These are phyloP conservation scores for Monosporascus sp. DNA, from an alignment of 2,329 filamentous ascomycete genomes.

Conservation along the genomic window DNA sequence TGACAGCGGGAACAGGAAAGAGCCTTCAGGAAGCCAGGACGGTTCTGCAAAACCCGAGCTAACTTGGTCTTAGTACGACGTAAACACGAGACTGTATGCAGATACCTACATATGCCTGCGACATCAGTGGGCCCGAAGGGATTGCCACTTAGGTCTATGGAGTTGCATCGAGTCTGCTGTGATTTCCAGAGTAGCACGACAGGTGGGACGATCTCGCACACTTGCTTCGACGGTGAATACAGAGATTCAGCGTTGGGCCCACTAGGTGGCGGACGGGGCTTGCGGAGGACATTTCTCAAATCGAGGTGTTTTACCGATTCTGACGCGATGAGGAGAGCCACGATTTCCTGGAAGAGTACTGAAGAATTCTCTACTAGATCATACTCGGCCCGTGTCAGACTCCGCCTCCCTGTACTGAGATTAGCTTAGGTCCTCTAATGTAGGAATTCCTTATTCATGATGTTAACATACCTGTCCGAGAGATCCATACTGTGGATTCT, in stretches of 20 bases:
- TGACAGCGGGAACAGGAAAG: slow-evolving; percentile 47
- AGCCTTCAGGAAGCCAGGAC: slow-evolving; percentile 35
- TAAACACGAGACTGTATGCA: too few species aligned
- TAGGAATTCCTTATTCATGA: not conserved
- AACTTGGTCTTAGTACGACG: slow-evolving; percentile 3
- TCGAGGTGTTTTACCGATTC: slow-evolving; percentile 51
- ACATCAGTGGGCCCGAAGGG: slow-evolving; percentile 40
- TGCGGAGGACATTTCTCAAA: slow-evolving; percentile 36
- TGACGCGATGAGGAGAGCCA: slow-evolving; percentile 49
- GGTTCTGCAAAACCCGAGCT: slow-evolving; percentile 24
- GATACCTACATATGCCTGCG: slow-evolving; percentile 39
- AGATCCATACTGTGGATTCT: slow-evolving; percentile 45
- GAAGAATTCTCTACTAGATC: slow-evolving; percentile 43
- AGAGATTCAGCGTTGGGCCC: slow-evolving; percentile 9
- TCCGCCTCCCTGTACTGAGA: slow-evolving; percentile 25
- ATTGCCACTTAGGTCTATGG: slow-evolving; percentile 46
- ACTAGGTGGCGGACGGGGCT: slow-evolving; percentile 11
- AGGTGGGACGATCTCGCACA: slow-evolving; percentile 39
- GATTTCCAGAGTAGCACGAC: slow-evolving; percentile 45
- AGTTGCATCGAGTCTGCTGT: slow-evolving; percentile 43
- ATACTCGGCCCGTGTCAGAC: slow-evolving; percentile 42
- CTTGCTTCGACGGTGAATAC: slow-evolving; percentile 5
- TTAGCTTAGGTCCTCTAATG: slow-evolving; percentile 14
- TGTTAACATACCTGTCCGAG: slow-evolving; percentile 40
- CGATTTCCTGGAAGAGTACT: slow-evolving; percentile 50